Evolutionary conservation across 768 basidiomycete species (phyloP), one percentile per base, ranked within the genome.

Genomic region (Boletus edulis): DNA sequence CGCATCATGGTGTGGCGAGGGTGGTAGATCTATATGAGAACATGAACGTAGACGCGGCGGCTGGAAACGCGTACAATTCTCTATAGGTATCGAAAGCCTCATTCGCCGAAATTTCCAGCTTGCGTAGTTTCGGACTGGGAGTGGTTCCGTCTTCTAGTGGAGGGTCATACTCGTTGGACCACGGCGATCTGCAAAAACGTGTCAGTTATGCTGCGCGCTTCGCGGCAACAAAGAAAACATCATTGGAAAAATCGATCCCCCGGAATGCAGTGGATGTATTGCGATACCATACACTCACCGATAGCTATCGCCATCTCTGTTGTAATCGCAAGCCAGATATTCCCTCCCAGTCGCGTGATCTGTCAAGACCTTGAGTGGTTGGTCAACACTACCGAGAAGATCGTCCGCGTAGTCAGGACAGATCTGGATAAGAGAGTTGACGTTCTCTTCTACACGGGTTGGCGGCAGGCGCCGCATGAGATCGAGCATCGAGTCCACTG

Each of bases 21-120:
- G 47, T 35, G 41, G 45, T 48, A 24, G 44, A 49, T 49, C 22
- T 20, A 3, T 11, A 22, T 27, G 37, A 39, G 54, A 55, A 44
- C 5, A 11, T 20, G 1, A 35, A 44, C 32, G n/a, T 14, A 32
- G 27, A 38, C 14, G 46, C 31, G 42, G 49, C 34, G 32, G 51
- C 27, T 46, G 18, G 50, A 44, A 35, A 54, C 31, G 70, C 82
- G 54, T 62, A 91, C 95, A 98, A 84, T 73, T 98, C 96, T 24
- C 95, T 85, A 72, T 99, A 99, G 3, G 93, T 94, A 68, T 97
- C 94, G 65, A 99, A 98, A 11, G 94, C 95, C 58, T 96, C 92
- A 65, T 98, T 98, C 35, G 95, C 92, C 11, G 89, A 77, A 53
- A 94, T 86, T 71, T 99, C 97, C 24, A 99, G 78, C 66, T 94